Conservation (phyloP, 1,284 basidiomycete species). For the Coniferiporia weirii region DNA sequence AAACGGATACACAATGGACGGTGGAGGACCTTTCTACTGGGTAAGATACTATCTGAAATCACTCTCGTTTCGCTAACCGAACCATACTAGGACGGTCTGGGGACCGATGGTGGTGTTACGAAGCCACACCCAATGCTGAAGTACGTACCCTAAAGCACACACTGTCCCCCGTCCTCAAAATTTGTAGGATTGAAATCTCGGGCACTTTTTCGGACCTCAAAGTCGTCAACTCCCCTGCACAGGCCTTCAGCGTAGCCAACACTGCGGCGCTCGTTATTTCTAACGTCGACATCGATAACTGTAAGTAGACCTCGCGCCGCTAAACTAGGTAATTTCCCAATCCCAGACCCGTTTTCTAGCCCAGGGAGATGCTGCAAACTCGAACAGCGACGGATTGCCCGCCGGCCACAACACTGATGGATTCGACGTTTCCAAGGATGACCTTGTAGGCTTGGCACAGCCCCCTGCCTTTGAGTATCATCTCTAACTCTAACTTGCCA, state of each 20-base stretch:
- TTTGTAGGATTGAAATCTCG: slow-evolving; percentile 46
- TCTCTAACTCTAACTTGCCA: slow-evolving; percentile 1
- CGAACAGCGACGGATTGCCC: slow-evolving; percentile 36
- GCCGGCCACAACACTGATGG: slow-evolving; percentile 30
- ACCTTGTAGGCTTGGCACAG: slow-evolving; percentile 27
- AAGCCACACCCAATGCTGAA: slow-evolving; percentile 37
- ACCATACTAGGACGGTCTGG: slow-evolving; percentile 32
- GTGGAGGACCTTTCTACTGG: slow-evolving; percentile 37
- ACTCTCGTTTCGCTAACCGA: neutral
- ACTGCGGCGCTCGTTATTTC: slow-evolving; percentile 28
- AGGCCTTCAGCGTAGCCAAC: slow-evolving; percentile 32
- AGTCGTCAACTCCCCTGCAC: slow-evolving; percentile 35
- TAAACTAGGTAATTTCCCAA: neutral
- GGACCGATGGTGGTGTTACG: slow-evolving; percentile 32
- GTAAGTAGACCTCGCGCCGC: slow-evolving; percentile 22
- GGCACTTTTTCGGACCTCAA: slow-evolving; percentile 40
- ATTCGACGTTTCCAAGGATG: slow-evolving; percentile 42
- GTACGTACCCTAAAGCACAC: slow-evolving; percentile 17
- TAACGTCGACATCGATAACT: slow-evolving; percentile 33
- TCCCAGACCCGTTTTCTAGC: slow-evolving; percentile 22
- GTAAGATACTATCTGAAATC: slow-evolving; percentile 16
- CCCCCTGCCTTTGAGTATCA: slow-evolving; percentile 21
- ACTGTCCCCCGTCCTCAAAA: neutral
- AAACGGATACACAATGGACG: slow-evolving; percentile 37
- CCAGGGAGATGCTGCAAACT: slow-evolving; percentile 37